Percentiles rank a stretch among this genome's conserved stretches.
These are phyloP conservation scores for Miscanthus lutarioriparius DNA, from an alignment of 176 grass and related monocot genomes.

Conservation along the genomic window DNA sequence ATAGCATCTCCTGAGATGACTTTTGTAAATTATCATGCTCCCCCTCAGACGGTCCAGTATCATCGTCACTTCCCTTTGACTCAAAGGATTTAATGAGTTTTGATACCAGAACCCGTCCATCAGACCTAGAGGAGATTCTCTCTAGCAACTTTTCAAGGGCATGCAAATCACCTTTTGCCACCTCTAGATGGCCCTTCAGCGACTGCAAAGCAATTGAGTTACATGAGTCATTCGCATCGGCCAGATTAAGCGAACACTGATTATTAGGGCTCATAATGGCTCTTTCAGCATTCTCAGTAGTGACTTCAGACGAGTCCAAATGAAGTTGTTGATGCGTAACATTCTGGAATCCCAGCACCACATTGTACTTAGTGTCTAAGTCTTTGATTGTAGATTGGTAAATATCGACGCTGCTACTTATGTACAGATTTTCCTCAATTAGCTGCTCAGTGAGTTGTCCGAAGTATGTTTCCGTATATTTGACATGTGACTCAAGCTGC, in stretches of 20 bases:
- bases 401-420: conserved; percentile 55
- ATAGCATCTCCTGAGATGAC: conserved; percentile 54
- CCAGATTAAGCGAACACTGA: conserved; percentile 19
- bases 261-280: conserved; percentile 8
- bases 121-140: conserved; percentile 55
- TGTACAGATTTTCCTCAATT: conserved; percentile 63
- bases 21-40: conserved; percentile 61
- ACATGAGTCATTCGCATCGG: conserved; percentile 29
- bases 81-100: conserved; percentile 94
- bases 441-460: conserved; percentile 63
- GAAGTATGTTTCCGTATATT: conserved; percentile 54
- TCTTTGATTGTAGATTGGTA: conserved; percentile 66
- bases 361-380: conserved; percentile 36
- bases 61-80: conserved; percentile 56
- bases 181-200: conserved; percentile 60
- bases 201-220: conserved; percentile 49
- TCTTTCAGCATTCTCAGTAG: conserved; percentile 41
- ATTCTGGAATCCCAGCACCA: conserved; percentile 23
- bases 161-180: conserved; percentile 62
- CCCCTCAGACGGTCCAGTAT: conserved; percentile 54
- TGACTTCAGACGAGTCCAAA: conserved; percentile 19
- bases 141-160: conserved; percentile 78
- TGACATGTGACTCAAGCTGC: conserved; percentile 61
- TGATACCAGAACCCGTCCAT: conserved; percentile 65
- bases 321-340: conserved; percentile 11